Conservation (phyloP, 2,329 filamentous ascomycete species). For the Aspergillus intermedius region DNA sequence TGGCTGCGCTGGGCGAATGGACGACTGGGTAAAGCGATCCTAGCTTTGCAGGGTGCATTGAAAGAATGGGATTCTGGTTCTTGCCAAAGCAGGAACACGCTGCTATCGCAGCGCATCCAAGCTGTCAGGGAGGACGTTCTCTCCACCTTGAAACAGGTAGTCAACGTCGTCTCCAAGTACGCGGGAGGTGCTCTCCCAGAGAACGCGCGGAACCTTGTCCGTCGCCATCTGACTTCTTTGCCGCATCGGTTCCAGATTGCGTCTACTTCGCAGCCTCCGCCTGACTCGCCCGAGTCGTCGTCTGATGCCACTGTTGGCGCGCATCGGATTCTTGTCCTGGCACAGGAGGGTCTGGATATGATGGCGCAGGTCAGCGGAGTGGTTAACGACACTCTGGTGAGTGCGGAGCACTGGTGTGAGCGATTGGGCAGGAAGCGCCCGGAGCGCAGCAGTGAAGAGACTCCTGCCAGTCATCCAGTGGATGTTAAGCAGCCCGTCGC, state of each 20-base stretch:
- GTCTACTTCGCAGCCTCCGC: slow-evolving; percentile 42
- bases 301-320: slow-evolving; percentile 52
- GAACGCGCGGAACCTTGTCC: slow-evolving; percentile 77
- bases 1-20: slow-evolving; percentile 77
- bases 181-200: slow-evolving; percentile 86
- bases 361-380: slow-evolving; percentile 85
- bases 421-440: slow-evolving; percentile 54
- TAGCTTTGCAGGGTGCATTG: slow-evolving; percentile 65
- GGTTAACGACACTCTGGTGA: slow-evolving; percentile 80
- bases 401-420: slow-evolving; percentile 87
- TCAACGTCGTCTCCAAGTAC: slow-evolving; percentile 80
- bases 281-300: slow-evolving; percentile 26
- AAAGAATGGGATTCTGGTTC: slow-evolving; percentile 66
- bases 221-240: slow-evolving; percentile 73
- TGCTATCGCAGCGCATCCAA: slow-evolving; percentile 53
- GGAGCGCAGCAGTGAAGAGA: slow-evolving; percentile 14
- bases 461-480: slow-evolving; percentile 13
- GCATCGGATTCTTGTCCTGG: slow-evolving; percentile 74
- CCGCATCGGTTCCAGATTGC: slow-evolving; percentile 76
- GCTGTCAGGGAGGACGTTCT: slow-evolving; percentile 64
- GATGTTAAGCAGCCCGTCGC: slow-evolving; percentile 25
- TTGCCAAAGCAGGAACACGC: slow-evolving; percentile 7
- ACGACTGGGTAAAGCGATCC: slow-evolving; percentile 69
- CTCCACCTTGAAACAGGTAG: slow-evolving; percentile 71
- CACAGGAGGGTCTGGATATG: slow-evolving; percentile 88